These are phyloP conservation scores for Helotiales sp. DNA, from an alignment of 2,329 filamentous ascomycete species.

Conservation along the genomic window DNA sequence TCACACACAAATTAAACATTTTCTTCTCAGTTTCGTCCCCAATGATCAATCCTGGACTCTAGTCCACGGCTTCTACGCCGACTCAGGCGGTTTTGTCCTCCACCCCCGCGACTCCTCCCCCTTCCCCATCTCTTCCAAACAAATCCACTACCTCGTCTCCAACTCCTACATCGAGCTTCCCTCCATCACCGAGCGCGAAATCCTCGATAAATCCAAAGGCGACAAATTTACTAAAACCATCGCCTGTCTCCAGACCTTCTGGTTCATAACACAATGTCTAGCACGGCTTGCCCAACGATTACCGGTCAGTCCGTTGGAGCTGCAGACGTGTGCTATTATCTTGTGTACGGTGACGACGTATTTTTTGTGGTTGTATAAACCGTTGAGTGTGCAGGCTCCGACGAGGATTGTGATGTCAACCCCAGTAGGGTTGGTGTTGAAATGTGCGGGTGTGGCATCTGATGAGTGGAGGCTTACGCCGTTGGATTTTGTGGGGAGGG, in stretches of 20 bases:
- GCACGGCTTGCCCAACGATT: neutral
- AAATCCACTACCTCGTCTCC: neutral
- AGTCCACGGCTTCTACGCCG: constrained; percentile 1
- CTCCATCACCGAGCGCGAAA: neutral
- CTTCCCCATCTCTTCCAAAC: neutral
- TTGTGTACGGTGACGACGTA: neutral
- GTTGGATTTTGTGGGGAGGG: neutral
- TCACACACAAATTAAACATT: no score
- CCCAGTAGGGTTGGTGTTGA: neutral
- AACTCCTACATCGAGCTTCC: neutral
- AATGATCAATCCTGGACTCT: neutral
- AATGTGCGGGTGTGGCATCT: neutral
- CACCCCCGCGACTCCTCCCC: neutral
- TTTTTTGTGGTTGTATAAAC: constrained; percentile 1
- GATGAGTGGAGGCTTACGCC: neutral
- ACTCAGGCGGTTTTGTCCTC: neutral
- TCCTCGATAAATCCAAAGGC: neutral
- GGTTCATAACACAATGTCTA: neutral
- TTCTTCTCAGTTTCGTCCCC: neutral
- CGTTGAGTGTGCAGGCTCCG: neutral
- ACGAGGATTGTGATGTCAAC: neutral
- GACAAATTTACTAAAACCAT: neutral
- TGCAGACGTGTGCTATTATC: neutral
- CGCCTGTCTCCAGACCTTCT: neutral
- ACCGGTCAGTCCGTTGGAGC: neutral